Conservation (phyloP, 306 rosid species). For the Abrus pulchellus region DNA sequence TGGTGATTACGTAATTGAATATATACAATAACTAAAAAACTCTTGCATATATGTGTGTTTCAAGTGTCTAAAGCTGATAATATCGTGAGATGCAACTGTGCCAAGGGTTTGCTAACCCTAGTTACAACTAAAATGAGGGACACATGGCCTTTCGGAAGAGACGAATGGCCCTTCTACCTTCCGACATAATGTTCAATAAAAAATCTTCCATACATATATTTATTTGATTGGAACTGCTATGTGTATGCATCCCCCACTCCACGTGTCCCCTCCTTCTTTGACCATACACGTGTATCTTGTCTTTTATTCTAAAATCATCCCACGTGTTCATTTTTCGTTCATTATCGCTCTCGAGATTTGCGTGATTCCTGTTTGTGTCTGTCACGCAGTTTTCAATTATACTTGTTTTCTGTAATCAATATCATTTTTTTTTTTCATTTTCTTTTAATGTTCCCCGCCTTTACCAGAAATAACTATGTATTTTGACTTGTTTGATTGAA, state of each 20-base stretch:
- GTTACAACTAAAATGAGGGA: constrained; percentile 7
- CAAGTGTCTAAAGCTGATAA: too few species aligned
- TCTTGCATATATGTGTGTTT: too few species aligned
- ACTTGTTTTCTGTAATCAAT: too few species aligned
- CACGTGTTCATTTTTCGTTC: background rate
- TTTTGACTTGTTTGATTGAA: too few species aligned
- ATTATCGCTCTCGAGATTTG: constrained; percentile 47
- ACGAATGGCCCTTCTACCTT: background rate
- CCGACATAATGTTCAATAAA: constrained; percentile 53
- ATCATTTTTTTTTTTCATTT: too few species aligned
- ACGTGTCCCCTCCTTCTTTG: constrained; percentile 41
- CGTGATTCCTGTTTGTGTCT: constrained; percentile 24
- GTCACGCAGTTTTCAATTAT: background rate
- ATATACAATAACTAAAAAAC: too few species aligned
- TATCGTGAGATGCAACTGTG: too few species aligned
- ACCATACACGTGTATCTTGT: constrained; percentile 56
- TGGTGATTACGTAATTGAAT: too few species aligned
- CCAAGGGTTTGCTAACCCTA: too few species aligned
- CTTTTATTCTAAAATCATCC: constrained; percentile 13
- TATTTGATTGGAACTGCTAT: background rate
- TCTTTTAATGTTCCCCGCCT: too few species aligned
- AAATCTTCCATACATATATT: constrained; percentile 4
- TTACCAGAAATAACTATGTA: too few species aligned
- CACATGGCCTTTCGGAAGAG: constrained; percentile 45
- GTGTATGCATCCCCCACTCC: constrained; percentile 33